Evolutionary conservation across 306 rosid species (phyloP), one percentile per base, ranked within the genome.

Genomic region (Prunus dulcis): DNA sequence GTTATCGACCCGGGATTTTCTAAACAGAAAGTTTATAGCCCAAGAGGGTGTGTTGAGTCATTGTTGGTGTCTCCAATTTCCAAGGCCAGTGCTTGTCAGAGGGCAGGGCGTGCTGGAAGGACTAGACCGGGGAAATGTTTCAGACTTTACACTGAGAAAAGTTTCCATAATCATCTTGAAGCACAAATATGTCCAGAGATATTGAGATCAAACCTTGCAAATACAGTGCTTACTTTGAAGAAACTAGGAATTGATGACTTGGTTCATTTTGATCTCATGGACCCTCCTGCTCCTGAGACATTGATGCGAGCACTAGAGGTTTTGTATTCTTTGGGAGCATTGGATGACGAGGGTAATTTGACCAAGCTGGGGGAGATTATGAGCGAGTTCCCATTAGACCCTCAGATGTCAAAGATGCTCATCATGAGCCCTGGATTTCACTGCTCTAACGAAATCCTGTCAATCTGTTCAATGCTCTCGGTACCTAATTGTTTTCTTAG

Each of bases 401-500:
- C 97, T n/a, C 97, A 94, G 91, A 94, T 94, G 98, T 91, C 98
- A 46, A 94, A 92, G 92, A 94, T 94, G 98, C 97, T 94, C 0
- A 93, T 92, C 78, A 90, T 94, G 51, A 94, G 97, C 82, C 91
- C 98, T 0, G 95, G 89, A 71, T 94, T 94, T 83, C 90, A 88
- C 82, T 94, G 98, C 80, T 94, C 98, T 60, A 94, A 94, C 52
- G 98, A 94, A 86, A 94, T 94, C 52, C 85, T 94, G 32, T 94
- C 98, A 4, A 13, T 94, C 57, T 91, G 96, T 50, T 96, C 98
- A 79, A 90, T 90, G 98, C 91, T 94, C 94, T 91, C 91, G 89
- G 97, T 94, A 92, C 97, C 97, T 93, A 94, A 94, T 89, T 94
- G 98, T 92, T 94, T 94, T 94, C 90, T 94, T 91, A 97, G 98